A percentile compares a stretch with the other conserved stretches of the same genome.
Conservation (phyloP, 345 rosid species). For the Camelina laxa region DNA sequence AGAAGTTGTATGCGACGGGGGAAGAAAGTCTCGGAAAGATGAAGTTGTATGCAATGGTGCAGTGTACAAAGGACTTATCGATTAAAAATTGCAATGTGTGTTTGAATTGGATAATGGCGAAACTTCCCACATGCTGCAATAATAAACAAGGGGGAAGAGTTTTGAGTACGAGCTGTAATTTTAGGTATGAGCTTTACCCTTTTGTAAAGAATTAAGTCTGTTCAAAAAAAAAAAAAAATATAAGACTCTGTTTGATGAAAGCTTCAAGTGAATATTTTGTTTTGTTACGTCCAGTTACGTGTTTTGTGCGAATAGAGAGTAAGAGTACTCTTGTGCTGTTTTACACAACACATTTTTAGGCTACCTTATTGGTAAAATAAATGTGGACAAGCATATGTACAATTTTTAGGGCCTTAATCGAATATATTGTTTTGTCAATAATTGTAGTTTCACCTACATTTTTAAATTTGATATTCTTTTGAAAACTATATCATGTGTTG, state of each 20-base stretch:
- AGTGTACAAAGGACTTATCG: constrained; percentile 47
- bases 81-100: constrained; percentile 27
- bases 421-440: too few species aligned
- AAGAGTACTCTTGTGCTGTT: background rate
- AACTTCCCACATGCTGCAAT: background rate
- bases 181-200: constrained; percentile 29
- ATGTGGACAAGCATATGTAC: too few species aligned
- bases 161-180: constrained; percentile 26
- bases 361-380: background rate
- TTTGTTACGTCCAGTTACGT: background rate
- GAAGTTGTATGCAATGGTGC: constrained; percentile 43
- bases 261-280: background rate
- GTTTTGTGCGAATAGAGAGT: background rate
- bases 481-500: too few species aligned
- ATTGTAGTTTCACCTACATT: too few species aligned
- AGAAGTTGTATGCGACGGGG: constrained; percentile 11
- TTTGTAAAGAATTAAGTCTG: background rate
- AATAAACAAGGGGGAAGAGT: constrained; percentile 24
- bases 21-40: background rate
- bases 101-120: background rate
- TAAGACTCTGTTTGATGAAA: background rate
- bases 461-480: too few species aligned
- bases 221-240: background rate
- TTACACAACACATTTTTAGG: background rate
- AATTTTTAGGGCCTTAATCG: too few species aligned